These are phyloP conservation scores for Colletotrichum lupini DNA, from an alignment of 2,329 filamentous ascomycete genomes.

Conservation along the genomic window DNA sequence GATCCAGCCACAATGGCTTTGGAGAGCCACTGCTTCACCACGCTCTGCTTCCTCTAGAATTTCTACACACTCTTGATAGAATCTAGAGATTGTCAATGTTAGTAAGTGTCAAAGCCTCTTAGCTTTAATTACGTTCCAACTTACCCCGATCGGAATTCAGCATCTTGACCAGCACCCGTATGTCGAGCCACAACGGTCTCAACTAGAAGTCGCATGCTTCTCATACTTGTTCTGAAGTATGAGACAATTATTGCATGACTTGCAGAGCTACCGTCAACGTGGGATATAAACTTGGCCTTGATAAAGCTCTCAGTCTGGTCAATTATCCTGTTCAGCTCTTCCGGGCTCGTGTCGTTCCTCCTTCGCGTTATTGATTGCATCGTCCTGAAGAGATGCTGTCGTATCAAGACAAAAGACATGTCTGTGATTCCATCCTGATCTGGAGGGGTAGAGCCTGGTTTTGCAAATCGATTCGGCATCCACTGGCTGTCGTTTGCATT, in stretches of 20 bases:
- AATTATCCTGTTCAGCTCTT: slow-evolving; percentile 19
- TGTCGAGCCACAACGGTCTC: background rate
- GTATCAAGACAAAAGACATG: slow-evolving; percentile 36
- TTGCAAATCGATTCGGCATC: slow-evolving; percentile 34
- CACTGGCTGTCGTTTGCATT: slow-evolving; percentile 38
- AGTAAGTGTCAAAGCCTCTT: background rate
- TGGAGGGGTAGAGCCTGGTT: slow-evolving; percentile 29
- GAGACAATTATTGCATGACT: slow-evolving; percentile 4
- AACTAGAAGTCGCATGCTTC: slow-evolving; percentile 16
- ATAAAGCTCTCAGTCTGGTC: slow-evolving; percentile 24
- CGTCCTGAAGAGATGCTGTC: slow-evolving; percentile 18
- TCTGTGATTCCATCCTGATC: slow-evolving; percentile 37
- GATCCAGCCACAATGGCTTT: slow-evolving; percentile 35
- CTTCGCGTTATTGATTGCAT: slow-evolving; percentile 7
- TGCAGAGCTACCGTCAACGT: slow-evolving; percentile 1
- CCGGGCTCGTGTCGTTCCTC: slow-evolving; percentile 9
- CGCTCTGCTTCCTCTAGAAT: slow-evolving; percentile 36
- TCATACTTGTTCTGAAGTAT: slow-evolving; percentile 9
- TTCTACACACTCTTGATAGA: slow-evolving; percentile 29
- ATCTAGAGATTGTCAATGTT: background rate
- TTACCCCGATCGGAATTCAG: slow-evolving; percentile 19
- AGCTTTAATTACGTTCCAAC: background rate
- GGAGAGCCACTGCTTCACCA: slow-evolving; percentile 29
- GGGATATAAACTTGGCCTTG: slow-evolving; percentile 26
- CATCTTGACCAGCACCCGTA: background rate